phyloP scores from a whole-genome alignment of 2,329 filamentous ascomycete species.

The Neopestalotiopsis sp. region DNA sequence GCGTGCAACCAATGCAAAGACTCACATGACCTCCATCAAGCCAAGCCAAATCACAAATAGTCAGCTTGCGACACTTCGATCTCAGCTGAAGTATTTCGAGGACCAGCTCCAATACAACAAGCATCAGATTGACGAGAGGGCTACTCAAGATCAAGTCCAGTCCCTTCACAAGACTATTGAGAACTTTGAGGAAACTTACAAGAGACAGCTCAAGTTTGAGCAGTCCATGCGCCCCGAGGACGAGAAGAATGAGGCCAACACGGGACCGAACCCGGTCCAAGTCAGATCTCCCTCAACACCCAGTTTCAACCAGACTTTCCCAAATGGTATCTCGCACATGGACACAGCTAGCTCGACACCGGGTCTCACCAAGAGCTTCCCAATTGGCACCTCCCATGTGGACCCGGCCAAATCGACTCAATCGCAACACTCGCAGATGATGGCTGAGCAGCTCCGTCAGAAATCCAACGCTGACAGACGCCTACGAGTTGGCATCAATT shows the following conservation, averaged over 20 bases:
- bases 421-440: conserved; percentile 20
- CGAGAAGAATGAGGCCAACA: conserved; percentile 29
- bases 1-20: conserved; percentile 30
- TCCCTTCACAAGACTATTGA: conserved; percentile 51
- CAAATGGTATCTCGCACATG: conserved; percentile 28
- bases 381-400: conserved; percentile 27
- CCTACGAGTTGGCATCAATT: conserved; percentile 33
- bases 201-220: conserved; percentile 53
- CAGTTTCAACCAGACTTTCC: conserved; percentile 31
- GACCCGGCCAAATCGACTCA: conserved; percentile 28
- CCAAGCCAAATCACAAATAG: conserved; percentile 66
- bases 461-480: conserved; percentile 21
- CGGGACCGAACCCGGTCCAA: conserved; percentile 8
- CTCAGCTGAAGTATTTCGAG: conserved; percentile 61
- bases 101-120: conserved; percentile 66
- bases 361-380: conserved; percentile 31
- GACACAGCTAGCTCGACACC: conserved; percentile 29
- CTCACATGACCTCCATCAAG: conserved; percentile 63
- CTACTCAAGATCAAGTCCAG: conserved; percentile 50
- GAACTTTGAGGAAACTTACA: conserved; percentile 54
- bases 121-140: conserved; percentile 65
- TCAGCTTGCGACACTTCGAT: conserved; percentile 58
- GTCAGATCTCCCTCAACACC: conserved; percentile 24
- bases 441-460: conserved; percentile 24
- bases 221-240: conserved; percentile 46